Conservation (phyloP, 169 alveolate species). For the Eimeria maxima region DNA sequence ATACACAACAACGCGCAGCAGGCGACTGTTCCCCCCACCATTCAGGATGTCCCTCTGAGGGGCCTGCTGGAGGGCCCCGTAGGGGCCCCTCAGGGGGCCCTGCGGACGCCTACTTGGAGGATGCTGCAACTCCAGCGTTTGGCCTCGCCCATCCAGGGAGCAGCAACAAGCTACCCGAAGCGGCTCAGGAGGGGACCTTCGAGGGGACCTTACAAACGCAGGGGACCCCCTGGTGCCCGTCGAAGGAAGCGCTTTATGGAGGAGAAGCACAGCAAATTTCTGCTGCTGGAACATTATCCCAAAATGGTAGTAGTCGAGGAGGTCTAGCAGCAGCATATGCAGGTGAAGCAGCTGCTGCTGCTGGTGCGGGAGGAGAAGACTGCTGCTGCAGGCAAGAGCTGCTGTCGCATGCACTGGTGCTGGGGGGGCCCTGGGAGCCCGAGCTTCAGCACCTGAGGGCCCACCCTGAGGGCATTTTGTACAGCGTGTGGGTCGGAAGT, state of each 20-base stretch:
- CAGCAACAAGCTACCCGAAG: background rate
- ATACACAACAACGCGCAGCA: background rate
- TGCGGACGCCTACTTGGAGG: background rate
- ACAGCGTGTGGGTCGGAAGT: background rate
- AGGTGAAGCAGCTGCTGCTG: background rate
- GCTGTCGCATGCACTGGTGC: background rate
- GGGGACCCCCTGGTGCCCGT: conserved; percentile 4
- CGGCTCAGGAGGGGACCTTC: background rate
- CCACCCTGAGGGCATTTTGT: conserved; percentile 40
- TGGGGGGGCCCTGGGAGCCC: background rate
- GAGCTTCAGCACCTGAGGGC: conserved; percentile 46
- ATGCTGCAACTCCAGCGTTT: conserved; percentile 21
- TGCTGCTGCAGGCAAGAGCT: background rate
- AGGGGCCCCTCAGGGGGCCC: background rate
- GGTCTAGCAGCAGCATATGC: background rate
- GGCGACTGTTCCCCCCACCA: background rate
- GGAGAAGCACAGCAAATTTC: background rate
- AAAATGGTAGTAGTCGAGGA: background rate
- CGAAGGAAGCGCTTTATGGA: background rate
- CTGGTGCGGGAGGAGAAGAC: background rate
- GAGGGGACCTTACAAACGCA: background rate
- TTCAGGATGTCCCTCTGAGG: conserved; percentile 4
- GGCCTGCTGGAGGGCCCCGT: background rate
- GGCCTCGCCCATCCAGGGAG: conserved; percentile 48
- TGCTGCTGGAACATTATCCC: background rate